Conservation (phyloP, 805 yeast genomes). For the Deakozyma indianensis region DNA sequence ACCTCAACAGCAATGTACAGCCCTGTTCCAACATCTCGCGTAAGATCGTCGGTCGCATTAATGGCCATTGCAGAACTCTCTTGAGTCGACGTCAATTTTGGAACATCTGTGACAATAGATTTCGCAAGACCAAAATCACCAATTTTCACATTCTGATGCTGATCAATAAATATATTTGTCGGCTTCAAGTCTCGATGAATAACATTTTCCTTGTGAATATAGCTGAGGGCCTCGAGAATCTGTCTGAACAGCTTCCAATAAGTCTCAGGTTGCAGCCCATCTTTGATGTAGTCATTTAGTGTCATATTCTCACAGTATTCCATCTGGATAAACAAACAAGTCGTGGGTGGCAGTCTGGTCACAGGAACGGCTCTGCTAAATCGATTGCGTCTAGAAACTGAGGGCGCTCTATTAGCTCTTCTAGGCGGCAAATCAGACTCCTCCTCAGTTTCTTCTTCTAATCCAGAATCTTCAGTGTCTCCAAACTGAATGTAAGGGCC, state of each 20-base stretch:
- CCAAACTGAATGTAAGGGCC: neutral
- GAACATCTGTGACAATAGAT: conserved; percentile 22
- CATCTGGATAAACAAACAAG: conserved; percentile 79
- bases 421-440: conserved; percentile 13
- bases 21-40: conserved; percentile 89
- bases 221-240: conserved; percentile 74
- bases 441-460: conserved; percentile 11
- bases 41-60: conserved; percentile 49
- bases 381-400: neutral
- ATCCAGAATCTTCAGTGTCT: conserved; percentile 5
- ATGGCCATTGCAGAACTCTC: neutral
- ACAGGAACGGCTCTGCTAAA: neutral
- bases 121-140: conserved; percentile 98
- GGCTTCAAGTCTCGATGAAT: conserved; percentile 95
- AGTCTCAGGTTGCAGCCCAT: conserved; percentile 61
- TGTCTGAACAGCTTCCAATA: conserved; percentile 88
- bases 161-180: conserved; percentile 88
- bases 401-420: neutral
- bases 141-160: conserved; percentile 72
- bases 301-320: conserved; percentile 97
- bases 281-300: conserved; percentile 63
- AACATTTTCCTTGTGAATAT: conserved; percentile 86
- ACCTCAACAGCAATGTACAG: conserved; percentile 69
- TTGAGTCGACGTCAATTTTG: neutral
- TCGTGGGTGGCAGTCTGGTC: neutral